Percentiles rank a stretch among this genome's conserved stretches.
These are phyloP conservation scores for Plicaturopsis crispa DNA, from an alignment of 768 basidiomycete species.

Conservation along the genomic window DNA sequence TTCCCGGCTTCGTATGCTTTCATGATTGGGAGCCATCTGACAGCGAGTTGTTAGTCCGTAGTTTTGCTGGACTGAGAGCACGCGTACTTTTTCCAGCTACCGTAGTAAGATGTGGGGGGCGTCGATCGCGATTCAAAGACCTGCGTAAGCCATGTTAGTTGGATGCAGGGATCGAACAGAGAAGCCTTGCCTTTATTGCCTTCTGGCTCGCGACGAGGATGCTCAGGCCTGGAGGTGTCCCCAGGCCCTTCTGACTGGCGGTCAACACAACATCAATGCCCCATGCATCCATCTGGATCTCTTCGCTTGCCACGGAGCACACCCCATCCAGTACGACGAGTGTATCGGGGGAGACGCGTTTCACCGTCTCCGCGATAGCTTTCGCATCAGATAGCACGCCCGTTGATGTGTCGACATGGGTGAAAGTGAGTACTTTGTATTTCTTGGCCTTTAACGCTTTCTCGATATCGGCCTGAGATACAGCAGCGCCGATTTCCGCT, in stretches of 20 bases:
- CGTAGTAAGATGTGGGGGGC: conserved; percentile 76
- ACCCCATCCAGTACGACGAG: conserved; percentile 90
- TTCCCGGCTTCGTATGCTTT: conserved; percentile 78
- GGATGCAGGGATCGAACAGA: conserved; percentile 6
- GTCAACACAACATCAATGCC: conserved; percentile 81
- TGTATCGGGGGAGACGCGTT: conserved; percentile 75
- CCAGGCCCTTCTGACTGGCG: conserved; percentile 89
- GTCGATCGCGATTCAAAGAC: conserved; percentile 54
- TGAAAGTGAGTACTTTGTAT: conserved; percentile 88
- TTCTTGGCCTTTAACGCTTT: conserved; percentile 66
- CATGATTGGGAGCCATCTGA: conserved; percentile 91
- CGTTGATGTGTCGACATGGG: conserved; percentile 92
- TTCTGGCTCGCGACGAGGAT: conserved; percentile 75
- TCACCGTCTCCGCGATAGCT: conserved; percentile 65
- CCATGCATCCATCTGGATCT: conserved; percentile 93
- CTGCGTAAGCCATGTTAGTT: conserved; percentile 19
- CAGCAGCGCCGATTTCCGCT: conserved; percentile 76
- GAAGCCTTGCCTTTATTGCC: conserved; percentile 54
- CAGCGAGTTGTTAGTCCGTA: too few species aligned
- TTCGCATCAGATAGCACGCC: conserved; percentile 85
- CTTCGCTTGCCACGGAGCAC: conserved; percentile 93
- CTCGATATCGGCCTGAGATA: conserved; percentile 52
- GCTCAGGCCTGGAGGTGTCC: conserved; percentile 88
- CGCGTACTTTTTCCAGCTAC: conserved; percentile 78
- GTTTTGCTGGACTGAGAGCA: too few species aligned